Evolutionary conservation across 2,329 filamentous ascomycete genomes (phyloP), one percentile per base, ranked within the genome.

Genomic region (Hymenoscyphus occultus): DNA sequence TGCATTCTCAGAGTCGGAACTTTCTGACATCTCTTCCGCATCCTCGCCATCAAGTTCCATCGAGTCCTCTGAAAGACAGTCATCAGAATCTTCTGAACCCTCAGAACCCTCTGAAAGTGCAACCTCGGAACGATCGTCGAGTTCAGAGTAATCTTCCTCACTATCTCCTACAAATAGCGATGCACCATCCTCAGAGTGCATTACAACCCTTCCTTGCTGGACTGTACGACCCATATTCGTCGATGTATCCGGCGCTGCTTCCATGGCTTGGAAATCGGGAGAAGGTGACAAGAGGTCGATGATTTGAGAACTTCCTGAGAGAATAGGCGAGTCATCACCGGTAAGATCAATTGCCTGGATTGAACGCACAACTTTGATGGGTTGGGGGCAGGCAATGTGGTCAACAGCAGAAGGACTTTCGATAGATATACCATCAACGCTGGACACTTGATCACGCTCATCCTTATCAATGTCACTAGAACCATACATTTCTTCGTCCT

Each of bases 331-430:
- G 45, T 75, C 74, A 56, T 75, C 69, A 59, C 68, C 54, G n/a
- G 74, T 76, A 40, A 74, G 68, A 60, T 75, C 74, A 35, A 75
- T 75, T 13, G 70, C 56, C 42, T 70, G 63, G 39, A 68, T 62
- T 32, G 65, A 58, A 22, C 68, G 59, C n/a, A 69, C 68, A 19
- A 63, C 54, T 60, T 72, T 72, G 45, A 63, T 39, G 16, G 60
- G 56, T 57, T 64, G 59, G 31, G 65, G 59, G 54, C 54, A 32
- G 10, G 32, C 54, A 39, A 57, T 57, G 14, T 31, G 28, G 28
- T 72, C 71, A 40, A 58, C 32, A 13, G 59, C 42, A 42, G 64
- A 58, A 28, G 65, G 60, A 22, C 65, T 70, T 61, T 71, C 66
- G 39, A 74, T 69, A n/a, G 71, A 72, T 7, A 68, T 64, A 59